Conservation (phyloP, 148 eudicot genomes). For the Fagopyrum esculentum region DNA sequence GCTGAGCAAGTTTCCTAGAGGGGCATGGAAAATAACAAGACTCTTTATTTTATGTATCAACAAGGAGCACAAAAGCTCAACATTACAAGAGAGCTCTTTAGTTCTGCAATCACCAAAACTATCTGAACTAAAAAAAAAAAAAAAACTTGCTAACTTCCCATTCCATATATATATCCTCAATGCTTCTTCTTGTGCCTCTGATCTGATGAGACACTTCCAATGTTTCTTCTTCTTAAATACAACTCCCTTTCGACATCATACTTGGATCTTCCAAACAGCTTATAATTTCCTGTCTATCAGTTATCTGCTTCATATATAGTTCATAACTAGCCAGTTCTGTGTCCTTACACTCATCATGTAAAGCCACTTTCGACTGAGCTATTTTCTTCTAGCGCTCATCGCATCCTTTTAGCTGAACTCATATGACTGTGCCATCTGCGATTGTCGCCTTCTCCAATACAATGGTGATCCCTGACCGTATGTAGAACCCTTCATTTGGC, state of each 20-base stretch:
- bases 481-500: slow-evolving; percentile 86
- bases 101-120: slow-evolving; percentile 9
- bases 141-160: background rate
- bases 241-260: background rate
- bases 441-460: slow-evolving; percentile 86
- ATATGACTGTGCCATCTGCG: slow-evolving; percentile 68
- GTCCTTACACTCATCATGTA: background rate
- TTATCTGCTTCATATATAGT: slow-evolving; percentile 3
- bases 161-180: background rate
- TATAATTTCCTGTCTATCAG: background rate
- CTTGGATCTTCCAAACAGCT: slow-evolving; percentile 1
- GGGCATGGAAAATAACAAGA: slow-evolving; percentile 8
- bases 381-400: background rate
- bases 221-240: slow-evolving; percentile 4
- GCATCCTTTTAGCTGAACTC: slow-evolving; percentile 8
- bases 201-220: background rate
- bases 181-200: background rate
- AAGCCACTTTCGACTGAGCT: background rate
- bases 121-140: background rate
- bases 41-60: slow-evolving; percentile 6
- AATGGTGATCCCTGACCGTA: slow-evolving; percentile 79
- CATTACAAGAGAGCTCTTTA: slow-evolving; percentile 10
- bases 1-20: background rate
- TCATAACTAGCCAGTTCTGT: slow-evolving; percentile 3
- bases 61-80: slow-evolving; percentile 4